phyloP scores from a whole-genome alignment of 2,329 filamentous ascomycete genomes.

The Fonsecaea multimorphosa region DNA sequence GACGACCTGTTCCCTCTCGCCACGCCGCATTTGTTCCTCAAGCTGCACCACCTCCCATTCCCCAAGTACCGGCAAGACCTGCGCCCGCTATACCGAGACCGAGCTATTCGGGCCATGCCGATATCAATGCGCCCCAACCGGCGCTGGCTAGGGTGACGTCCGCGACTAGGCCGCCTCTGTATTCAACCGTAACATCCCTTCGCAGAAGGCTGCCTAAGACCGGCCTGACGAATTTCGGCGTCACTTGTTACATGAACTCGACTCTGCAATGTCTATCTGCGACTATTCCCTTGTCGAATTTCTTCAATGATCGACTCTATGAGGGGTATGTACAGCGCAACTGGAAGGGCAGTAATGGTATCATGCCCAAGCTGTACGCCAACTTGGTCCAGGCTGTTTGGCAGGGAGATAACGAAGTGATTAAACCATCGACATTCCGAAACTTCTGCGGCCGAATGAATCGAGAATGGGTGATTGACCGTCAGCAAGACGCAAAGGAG shows the following conservation, averaged over 20 bases:
- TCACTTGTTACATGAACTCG: conserved; percentile 93
- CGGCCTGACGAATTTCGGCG: conserved; percentile 79
- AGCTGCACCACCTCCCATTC: conserved; percentile 57
- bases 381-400: conserved; percentile 67
- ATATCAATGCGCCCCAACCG: conserved; percentile 58
- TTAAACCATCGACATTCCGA: conserved; percentile 66
- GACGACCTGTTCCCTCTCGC: conserved; percentile 37
- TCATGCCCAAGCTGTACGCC: conserved; percentile 66
- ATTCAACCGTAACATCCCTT: conserved; percentile 51
- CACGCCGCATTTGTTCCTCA: conserved; percentile 41
- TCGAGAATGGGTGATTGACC: conserved; percentile 71
- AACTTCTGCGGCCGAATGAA: conserved; percentile 70
- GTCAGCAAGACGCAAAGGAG: conserved; percentile 91
- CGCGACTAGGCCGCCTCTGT: conserved; percentile 51
- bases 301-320: conserved; percentile 67
- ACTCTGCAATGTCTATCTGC: conserved; percentile 81
- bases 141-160: conserved; percentile 54
- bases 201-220: conserved; percentile 65
- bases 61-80: conserved; percentile 67
- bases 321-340: conserved; percentile 64
- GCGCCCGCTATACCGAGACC: conserved; percentile 69
- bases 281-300: conserved; percentile 67
- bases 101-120: conserved; percentile 82
- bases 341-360: conserved; percentile 70
- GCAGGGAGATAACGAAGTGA: conserved; percentile 63